Base-by-base conservation (phyloP, 2,329 filamentous ascomycete species). In the Fusarium udum region DNA sequence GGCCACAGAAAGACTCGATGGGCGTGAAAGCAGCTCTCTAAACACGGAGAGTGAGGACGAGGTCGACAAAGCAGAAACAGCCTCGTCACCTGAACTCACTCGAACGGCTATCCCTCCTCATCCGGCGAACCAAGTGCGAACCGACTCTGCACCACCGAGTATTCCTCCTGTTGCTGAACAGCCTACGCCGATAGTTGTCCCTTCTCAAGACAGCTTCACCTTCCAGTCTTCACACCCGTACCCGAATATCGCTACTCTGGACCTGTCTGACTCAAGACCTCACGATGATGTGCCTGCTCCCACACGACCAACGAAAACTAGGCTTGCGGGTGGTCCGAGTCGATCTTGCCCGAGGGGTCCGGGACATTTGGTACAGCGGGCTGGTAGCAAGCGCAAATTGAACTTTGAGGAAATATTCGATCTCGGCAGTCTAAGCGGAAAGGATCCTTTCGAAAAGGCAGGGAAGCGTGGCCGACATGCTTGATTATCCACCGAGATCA, bases 321-420 rank as follows among this genome's bases (percentile, higher is more conserved):
- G 81, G 22, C 60, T 82, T 20, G 75, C 72, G 60, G 72, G 69
- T 43, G 71, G 69, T 49, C 51, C 75, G 22, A 74, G 67, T 40
- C 78, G 79, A 63, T 42, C 77, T 40, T 70, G 73, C 39, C 69
- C 79, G 28, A 75, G 79, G 37, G 71, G 79, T 59, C 76, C 76
- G 24, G 76, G 80, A 72, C 85, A 87, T 53, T 82, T 93, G 14
- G 90, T 90, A 9, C 87, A 87, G 66, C 90, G 89, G 12, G 89
- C 92, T 14, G 93, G 93, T 4, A 87, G 90, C 75, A 95, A 95
- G 81, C 88, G 93, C 46, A 89, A 92, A 76, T 87, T 93, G 75
- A 92, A 93, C 75, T 88, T 93, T 77, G 89, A 90, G 31, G 93
- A 95, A 77, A 91, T 94, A 61, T 95, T 95, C 78, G 92, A 94